phyloP scores from a whole-genome alignment of 2,329 filamentous ascomycete genomes.

The Arthroderma sp. region DNA sequence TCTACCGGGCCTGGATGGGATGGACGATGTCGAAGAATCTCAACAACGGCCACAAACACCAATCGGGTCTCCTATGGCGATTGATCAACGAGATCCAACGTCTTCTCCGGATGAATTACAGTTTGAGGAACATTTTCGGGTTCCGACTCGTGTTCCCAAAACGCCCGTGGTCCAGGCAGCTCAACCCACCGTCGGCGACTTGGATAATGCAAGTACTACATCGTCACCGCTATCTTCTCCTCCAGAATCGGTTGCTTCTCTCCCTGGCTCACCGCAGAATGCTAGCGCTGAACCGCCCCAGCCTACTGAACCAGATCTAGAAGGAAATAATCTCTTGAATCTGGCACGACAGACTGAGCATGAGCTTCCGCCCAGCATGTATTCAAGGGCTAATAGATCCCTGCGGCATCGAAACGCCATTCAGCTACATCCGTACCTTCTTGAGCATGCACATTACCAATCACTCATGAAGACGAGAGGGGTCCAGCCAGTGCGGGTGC shows the following conservation, averaged over 20 bases:
- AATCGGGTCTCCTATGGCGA: too few relatives aligned
- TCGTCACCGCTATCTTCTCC: conserved; percentile 26
- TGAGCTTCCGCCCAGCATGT: conserved; percentile 1
- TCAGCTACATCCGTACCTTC: conserved; percentile 35
- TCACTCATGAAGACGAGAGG: conserved; percentile 29
- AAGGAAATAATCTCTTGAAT: neutral
- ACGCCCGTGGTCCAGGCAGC: conserved; percentile 4
- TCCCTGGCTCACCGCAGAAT: conserved; percentile 1
- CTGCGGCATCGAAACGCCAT: conserved; percentile 35
- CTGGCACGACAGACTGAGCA: neutral
- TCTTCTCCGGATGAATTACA: conserved; percentile 28
- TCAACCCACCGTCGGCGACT: neutral
- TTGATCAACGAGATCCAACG: neutral
- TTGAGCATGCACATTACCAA: conserved; percentile 34
- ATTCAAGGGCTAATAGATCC: conserved; percentile 13
- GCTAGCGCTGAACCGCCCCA: neutral
- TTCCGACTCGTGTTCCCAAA: conserved; percentile 5
- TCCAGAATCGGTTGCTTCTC: conserved; percentile 12
- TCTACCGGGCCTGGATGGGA: too few relatives aligned
- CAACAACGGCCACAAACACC: too few relatives aligned
- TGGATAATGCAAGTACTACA: conserved; percentile 10
- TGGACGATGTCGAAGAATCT: too few relatives aligned
- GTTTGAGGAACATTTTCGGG: conserved; percentile 13
- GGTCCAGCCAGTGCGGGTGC: conserved; percentile 29
- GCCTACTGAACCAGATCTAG: neutral